phyloP scores from a whole-genome alignment of 2,329 filamentous ascomycete genomes.

The Epichloe amarillans region DNA sequence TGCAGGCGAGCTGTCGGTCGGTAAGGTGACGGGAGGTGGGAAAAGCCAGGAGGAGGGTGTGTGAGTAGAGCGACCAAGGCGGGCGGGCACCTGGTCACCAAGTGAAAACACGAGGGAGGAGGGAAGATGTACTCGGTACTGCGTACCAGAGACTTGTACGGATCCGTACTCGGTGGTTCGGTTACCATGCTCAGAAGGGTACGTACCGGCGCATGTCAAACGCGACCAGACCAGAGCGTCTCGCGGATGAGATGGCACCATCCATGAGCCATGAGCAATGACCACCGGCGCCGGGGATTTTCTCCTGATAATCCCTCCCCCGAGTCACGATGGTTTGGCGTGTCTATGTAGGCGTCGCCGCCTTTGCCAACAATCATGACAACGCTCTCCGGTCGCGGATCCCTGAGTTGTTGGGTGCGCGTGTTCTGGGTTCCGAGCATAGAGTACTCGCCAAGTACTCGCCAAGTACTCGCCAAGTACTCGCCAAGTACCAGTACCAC shows the following conservation, averaged over 20 bases:
- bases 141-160: not conserved
- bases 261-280: not conserved
- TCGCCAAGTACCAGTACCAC: too few species aligned
- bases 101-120: constrained; percentile 7
- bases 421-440: not conserved
- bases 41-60: constrained; percentile 8
- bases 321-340: not conserved
- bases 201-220: not conserved
- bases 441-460: not conserved
- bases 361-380: not conserved
- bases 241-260: not conserved
- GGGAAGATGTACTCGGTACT: constrained; percentile 1
- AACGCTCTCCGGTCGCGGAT: not conserved
- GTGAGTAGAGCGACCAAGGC: constrained; percentile 9
- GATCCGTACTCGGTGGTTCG: not conserved
- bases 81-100: constrained; percentile 3
- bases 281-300: not conserved
- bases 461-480: too few species aligned
- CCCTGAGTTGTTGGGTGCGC: not conserved
- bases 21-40: constrained; percentile 11
- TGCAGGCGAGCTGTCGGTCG: constrained; percentile 5
- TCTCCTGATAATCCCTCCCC: not conserved
- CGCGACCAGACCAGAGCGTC: not conserved
- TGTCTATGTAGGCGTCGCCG: too few species aligned
- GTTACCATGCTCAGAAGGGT: not conserved